Evolutionary conservation across 495 filamentous ascomycete genomes (phyloP), one percentile per base, ranked within the genome.

Genomic region (Penicillium soppii): DNA sequence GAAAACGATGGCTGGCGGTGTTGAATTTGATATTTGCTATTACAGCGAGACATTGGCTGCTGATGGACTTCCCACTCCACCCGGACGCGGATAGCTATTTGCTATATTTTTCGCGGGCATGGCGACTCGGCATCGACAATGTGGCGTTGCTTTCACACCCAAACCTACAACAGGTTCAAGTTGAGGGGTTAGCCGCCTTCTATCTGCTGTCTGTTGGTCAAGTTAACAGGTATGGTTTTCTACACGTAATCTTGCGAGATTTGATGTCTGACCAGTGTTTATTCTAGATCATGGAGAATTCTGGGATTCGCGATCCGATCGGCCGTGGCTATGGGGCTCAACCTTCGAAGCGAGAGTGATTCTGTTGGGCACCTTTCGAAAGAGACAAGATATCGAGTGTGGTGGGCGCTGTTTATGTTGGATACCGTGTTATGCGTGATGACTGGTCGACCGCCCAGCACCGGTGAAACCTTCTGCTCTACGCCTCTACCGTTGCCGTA

Each of bases 11-110:
- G 80, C 61, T 81, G 25, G 76, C 80, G 1, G 77, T 79, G 16
- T 52, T 85, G n/a, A 85, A 87, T 62, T 49, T 84, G 6, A 71
- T 85, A 26, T 84, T 86, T 59, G 83, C 82, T 7, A 81, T 83
- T 47, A 72, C 74, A n/a, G 70, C 79, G 7, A 71, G 67, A 42
- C 76, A 78, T 58, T 68, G 66, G 9, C 37, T 40, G 29, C 65
- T 81, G n/a, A 27, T 61, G 2, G 62, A 67, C 29, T 65, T 60
- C 12, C 61, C 65, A 40, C 68, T 59, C 62, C 61, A 50, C n/a
- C 35, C 38, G 21, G 53, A 69, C 43, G 62, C 72, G n/a, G 58
- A 71, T 43, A 75, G 76, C 40, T 74, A 80, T 53, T 33, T 76
- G 32, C 48, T 75, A 13, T 86, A 80, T 54, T 82, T 81, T 59